These are phyloP conservation scores for Entomortierella parvispora DNA, from an alignment of 192 early-diverging fungal species.

Conservation along the genomic window DNA sequence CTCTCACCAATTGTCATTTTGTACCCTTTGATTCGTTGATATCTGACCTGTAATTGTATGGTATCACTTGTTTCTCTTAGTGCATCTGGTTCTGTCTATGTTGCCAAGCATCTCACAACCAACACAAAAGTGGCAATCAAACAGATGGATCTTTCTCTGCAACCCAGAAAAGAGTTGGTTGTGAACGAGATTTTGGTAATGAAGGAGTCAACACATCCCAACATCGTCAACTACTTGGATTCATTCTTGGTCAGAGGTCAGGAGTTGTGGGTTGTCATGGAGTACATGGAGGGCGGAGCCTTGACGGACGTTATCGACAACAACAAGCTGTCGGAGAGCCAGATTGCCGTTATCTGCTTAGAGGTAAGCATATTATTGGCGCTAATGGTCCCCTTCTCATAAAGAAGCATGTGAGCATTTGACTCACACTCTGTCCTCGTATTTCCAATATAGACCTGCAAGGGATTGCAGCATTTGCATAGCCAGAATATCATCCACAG, in stretches of 20 bases:
- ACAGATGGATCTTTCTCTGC: slow-evolving; percentile 89
- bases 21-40: slow-evolving; percentile 4
- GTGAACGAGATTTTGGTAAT: slow-evolving; percentile 94
- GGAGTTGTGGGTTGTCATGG: slow-evolving; percentile 98
- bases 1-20: background rate
- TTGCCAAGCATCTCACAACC: slow-evolving; percentile 79
- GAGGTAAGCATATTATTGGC: slow-evolving; percentile 68
- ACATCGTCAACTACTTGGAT: slow-evolving; percentile 98
- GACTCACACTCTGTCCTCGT: background rate
- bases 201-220: slow-evolving; percentile 93
- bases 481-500: slow-evolving; percentile 87
- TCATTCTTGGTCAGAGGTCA: slow-evolving; percentile 83
- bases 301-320: slow-evolving; percentile 98
- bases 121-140: slow-evolving; percentile 91
- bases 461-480: slow-evolving; percentile 85
- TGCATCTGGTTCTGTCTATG: slow-evolving; percentile 98
- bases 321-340: slow-evolving; percentile 90
- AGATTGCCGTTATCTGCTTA: slow-evolving; percentile 93
- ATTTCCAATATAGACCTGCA: slow-evolving; percentile 66
- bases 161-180: slow-evolving; percentile 91
- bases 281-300: slow-evolving; percentile 98
- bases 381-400: too few species aligned
- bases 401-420: too few species aligned
- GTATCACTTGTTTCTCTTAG: slow-evolving; percentile 31
- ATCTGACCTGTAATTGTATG: slow-evolving; percentile 4